These are phyloP conservation scores for Incumbomyces delicatus DNA, from an alignment of 2,329 filamentous ascomycete species.

Conservation along the genomic window DNA sequence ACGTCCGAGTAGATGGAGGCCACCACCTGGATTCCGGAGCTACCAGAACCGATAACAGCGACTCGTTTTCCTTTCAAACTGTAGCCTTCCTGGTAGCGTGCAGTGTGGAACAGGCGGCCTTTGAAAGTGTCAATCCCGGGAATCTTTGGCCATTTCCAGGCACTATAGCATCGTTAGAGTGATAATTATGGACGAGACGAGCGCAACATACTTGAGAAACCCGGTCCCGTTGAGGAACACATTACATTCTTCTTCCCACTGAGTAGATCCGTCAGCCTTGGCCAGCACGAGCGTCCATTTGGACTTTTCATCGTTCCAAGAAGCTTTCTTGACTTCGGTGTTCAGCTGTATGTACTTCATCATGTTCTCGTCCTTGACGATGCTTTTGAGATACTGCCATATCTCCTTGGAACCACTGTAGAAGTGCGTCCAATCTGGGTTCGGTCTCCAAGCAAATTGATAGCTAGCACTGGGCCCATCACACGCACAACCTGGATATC, in stretches of 20 bases:
- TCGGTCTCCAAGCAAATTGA: constrained; percentile 27
- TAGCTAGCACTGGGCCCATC: constrained; percentile 26
- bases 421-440: constrained; percentile 20
- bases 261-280: constrained; percentile 12
- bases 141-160: constrained; percentile 31
- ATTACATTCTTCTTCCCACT: constrained; percentile 20
- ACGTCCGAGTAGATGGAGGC: constrained; percentile 31
- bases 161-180: constrained; percentile 15
- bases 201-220: too few relatives aligned
- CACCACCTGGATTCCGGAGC: constrained; percentile 23
- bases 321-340: constrained; percentile 20
- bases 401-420: constrained; percentile 23
- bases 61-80: constrained; percentile 22
- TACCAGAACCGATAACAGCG: constrained; percentile 22
- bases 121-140: constrained; percentile 27
- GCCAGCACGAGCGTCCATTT: constrained; percentile 24
- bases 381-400: constrained; percentile 21
- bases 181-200: too few relatives aligned
- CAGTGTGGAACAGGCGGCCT: constrained; percentile 27
- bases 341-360: constrained; percentile 22
- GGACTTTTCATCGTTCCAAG: constrained; percentile 24
- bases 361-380: constrained; percentile 20
- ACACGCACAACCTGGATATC: constrained; percentile 26
- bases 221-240: constrained; percentile 24
- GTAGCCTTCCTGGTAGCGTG: constrained; percentile 23